These are phyloP conservation scores for Diaporthe sp. DNA, from an alignment of 2,329 filamentous ascomycete genomes.

Conservation along the genomic window DNA sequence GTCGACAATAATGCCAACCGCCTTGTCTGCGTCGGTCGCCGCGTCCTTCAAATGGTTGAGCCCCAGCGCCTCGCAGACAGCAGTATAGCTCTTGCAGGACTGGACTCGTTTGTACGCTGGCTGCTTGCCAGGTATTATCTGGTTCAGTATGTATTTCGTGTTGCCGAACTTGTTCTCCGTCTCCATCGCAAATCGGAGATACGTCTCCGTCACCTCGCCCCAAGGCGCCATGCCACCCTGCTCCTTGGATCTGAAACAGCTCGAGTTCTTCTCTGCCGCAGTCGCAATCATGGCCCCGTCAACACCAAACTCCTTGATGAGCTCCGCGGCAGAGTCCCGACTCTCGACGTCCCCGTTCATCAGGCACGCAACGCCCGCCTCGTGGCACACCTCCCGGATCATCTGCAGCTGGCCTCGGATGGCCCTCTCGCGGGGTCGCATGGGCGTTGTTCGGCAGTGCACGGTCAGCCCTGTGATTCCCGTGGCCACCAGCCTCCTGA, in stretches of 20 bases:
- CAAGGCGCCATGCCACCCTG: conserved; percentile 80
- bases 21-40: conserved; percentile 74
- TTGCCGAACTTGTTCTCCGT: conserved; percentile 91
- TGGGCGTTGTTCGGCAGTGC: conserved; percentile 95
- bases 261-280: conserved; percentile 89
- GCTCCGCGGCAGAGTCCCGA: conserved; percentile 75
- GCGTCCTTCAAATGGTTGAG: conserved; percentile 70
- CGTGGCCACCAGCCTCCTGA: conserved; percentile 81
- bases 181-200: conserved; percentile 77
- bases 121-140: conserved; percentile 86
- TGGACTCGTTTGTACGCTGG: conserved; percentile 71
- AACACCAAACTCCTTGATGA: conserved; percentile 83
- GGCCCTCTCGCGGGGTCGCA: conserved; percentile 89
- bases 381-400: conserved; percentile 82
- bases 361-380: conserved; percentile 88
- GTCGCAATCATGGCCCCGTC: conserved; percentile 99
- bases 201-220: conserved; percentile 81
- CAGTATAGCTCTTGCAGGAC: conserved; percentile 75
- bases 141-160: conserved; percentile 89
- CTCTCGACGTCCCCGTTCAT: conserved; percentile 94
- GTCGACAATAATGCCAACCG: conserved; percentile 68
- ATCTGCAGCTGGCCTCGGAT: conserved; percentile 88
- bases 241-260: conserved; percentile 78
- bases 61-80: conserved; percentile 73
- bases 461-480: conserved; percentile 94